Conservation (phyloP, 1,284 basidiomycete genomes). For the Violaceomyces palustris region DNA sequence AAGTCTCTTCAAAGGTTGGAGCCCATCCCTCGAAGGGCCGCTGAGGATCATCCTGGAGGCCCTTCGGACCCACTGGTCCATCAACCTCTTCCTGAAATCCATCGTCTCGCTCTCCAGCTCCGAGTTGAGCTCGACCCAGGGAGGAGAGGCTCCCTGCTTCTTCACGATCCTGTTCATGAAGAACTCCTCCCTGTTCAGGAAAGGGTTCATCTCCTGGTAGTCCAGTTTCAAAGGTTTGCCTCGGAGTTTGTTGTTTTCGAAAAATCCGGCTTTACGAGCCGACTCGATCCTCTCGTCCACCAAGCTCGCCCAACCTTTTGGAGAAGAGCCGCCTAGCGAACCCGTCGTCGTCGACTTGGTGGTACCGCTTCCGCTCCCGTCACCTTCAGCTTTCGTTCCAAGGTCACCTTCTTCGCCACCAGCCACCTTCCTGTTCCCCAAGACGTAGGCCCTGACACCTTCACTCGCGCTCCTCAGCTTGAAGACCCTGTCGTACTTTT, state of each 20-base stretch:
- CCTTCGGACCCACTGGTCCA: conserved; percentile 63
- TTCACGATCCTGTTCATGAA: conserved; percentile 84
- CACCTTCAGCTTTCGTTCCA: too few relatives aligned
- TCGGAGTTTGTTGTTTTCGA: conserved; percentile 67
- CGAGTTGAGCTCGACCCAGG: conserved; percentile 80
- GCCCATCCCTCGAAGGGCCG: not conserved
- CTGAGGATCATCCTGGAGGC: conserved; percentile 61
- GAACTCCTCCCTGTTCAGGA: conserved; percentile 41
- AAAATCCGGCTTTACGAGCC: conserved; percentile 66
- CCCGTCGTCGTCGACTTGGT: not conserved
- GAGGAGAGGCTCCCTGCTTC: conserved; percentile 76
- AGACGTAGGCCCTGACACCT: too few relatives aligned
- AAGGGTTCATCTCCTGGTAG: conserved; percentile 71
- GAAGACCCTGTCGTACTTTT: too few relatives aligned
- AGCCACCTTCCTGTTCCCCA: too few relatives aligned
- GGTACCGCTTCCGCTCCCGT: conserved; percentile 1
- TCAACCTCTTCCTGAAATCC: conserved; percentile 64
- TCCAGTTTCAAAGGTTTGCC: conserved; percentile 66
- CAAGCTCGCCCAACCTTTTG: conserved; percentile 42
- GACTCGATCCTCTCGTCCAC: conserved; percentile 56
- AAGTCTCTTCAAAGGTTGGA: conserved; percentile 3
- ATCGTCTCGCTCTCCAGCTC: conserved; percentile 61
- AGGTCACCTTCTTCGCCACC: not conserved
- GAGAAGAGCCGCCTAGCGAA: not conserved
- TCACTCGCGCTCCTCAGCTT: too few relatives aligned